These are phyloP conservation scores for Boletus sensibilis DNA, from an alignment of 768 basidiomycete species.

Conservation along the genomic window DNA sequence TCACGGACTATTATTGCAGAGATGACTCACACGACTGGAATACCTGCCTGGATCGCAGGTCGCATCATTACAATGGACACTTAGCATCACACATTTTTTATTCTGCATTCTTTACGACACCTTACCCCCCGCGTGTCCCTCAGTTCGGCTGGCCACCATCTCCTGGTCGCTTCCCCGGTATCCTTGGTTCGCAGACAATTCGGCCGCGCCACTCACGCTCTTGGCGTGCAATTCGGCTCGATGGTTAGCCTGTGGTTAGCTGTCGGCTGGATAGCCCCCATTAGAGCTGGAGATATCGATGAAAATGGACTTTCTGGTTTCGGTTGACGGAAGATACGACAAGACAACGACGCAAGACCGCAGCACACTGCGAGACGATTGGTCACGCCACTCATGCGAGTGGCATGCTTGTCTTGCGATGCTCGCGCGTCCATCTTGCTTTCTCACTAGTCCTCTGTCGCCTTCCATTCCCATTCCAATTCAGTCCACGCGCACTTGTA, in stretches of 20 bases:
- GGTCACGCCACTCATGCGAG: conserved; percentile 48
- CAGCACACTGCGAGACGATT: conserved; percentile 47
- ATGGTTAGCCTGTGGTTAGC: conserved; percentile 44
- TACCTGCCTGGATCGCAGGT: conserved; percentile 58
- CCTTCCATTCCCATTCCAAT: conserved; percentile 46
- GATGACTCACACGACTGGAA: conserved; percentile 43
- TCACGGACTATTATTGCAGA: conserved; percentile 38
- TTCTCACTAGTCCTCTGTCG: conserved; percentile 38
- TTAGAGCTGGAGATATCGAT: conserved; percentile 36
- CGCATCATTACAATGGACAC: conserved; percentile 52
- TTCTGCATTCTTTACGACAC: conserved; percentile 45
- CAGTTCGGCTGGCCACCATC: conserved; percentile 17
- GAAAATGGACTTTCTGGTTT: conserved; percentile 52
- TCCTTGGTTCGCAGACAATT: conserved; percentile 33
- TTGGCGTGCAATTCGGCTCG: conserved; percentile 24
- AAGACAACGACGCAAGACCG: conserved; percentile 74
- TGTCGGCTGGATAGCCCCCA: conserved; percentile 13
- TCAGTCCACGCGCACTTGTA: conserved; percentile 58
- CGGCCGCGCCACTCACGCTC: conserved; percentile 56
- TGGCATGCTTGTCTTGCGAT: conserved; percentile 53
- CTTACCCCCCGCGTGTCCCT: conserved; percentile 21
- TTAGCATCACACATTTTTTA: conserved; percentile 38
- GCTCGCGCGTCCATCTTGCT: conserved; percentile 50
- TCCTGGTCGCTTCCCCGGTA: conserved; percentile 13
- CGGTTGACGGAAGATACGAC: conserved; percentile 52